These are phyloP conservation scores for Aspergillus wentii DNA, from an alignment of 495 filamentous ascomycete species.

Conservation along the genomic window DNA sequence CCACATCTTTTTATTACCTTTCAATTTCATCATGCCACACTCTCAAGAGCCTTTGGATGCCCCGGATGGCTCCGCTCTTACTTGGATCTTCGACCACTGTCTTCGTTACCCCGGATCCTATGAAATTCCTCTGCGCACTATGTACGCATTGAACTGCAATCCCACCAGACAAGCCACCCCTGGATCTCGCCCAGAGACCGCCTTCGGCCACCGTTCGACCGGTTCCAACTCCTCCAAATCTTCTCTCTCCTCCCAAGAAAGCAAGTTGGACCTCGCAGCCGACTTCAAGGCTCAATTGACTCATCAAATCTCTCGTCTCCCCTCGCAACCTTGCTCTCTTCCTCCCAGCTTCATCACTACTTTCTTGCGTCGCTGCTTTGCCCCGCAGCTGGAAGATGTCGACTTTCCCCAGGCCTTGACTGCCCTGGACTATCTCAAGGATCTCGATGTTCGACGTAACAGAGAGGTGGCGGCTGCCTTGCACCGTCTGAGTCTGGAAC, in stretches of 20 bases:
- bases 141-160: slow-evolving; percentile 68
- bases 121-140: slow-evolving; percentile 69
- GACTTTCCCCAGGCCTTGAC: slow-evolving; percentile 71
- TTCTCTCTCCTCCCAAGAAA: slow-evolving; percentile 32
- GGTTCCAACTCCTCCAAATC: slow-evolving; percentile 26
- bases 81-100: slow-evolving; percentile 66
- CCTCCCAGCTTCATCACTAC: slow-evolving; percentile 62
- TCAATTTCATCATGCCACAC: slow-evolving; percentile 20
- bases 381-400: slow-evolving; percentile 49
- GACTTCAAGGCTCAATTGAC: slow-evolving; percentile 61
- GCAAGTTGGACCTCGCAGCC: slow-evolving; percentile 40
- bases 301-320: slow-evolving; percentile 57
- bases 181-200: slow-evolving; percentile 23
- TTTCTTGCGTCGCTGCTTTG: slow-evolving; percentile 62
- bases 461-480: slow-evolving; percentile 50
- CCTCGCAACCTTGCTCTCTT: slow-evolving; percentile 60
- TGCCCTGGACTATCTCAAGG: slow-evolving; percentile 66
- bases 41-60: slow-evolving; percentile 13
- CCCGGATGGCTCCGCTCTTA: slow-evolving; percentile 41
- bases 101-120: slow-evolving; percentile 61
- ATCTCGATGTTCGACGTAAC: slow-evolving; percentile 60
- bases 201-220: slow-evolving; percentile 25
- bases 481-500: slow-evolving; percentile 37
- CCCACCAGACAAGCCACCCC: slow-evolving; percentile 38
- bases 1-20: background rate